Conservation (phyloP, 2,329 filamentous ascomycete species). For the Blastomyces percursus region DNA sequence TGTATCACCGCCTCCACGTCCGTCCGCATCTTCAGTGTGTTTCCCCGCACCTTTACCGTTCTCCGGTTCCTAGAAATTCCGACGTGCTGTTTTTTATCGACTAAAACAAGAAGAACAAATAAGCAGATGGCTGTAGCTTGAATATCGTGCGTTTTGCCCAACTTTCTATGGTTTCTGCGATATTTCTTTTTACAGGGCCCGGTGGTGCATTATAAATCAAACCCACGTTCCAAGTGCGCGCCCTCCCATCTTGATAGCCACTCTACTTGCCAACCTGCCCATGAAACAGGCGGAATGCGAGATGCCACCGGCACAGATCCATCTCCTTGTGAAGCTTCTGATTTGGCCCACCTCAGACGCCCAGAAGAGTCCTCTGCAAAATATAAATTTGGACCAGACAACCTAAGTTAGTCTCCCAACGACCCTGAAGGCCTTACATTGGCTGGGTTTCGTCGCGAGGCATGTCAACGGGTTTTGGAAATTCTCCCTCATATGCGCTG, state of each 20-base stretch:
- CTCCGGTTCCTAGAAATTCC: not conserved
- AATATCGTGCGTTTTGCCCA: too few species aligned
- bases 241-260: not conserved
- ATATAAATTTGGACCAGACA: too few species aligned
- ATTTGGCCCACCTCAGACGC: not conserved
- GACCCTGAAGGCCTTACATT: too few species aligned
- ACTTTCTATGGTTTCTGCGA: too few species aligned
- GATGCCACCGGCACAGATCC: not conserved
- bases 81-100: not conserved
- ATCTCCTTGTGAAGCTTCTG: not conserved
- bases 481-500: too few species aligned
- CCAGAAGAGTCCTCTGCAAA: not conserved
- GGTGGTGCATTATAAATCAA: too few species aligned
- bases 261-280: not conserved
- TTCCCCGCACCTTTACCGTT: not conserved
- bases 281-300: not conserved
- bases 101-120: constrained; percentile 3
- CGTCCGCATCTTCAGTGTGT: not conserved
- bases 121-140: constrained; percentile 2
- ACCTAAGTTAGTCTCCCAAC: too few species aligned
- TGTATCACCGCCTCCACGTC: not conserved
- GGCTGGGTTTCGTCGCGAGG: too few species aligned
- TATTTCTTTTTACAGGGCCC: too few species aligned
- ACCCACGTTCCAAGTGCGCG: too few species aligned
- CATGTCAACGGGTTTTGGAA: too few species aligned